These are phyloP conservation scores for Beta macrorhiza DNA, from an alignment of 179 eudicot genomes.

Conservation along the genomic window DNA sequence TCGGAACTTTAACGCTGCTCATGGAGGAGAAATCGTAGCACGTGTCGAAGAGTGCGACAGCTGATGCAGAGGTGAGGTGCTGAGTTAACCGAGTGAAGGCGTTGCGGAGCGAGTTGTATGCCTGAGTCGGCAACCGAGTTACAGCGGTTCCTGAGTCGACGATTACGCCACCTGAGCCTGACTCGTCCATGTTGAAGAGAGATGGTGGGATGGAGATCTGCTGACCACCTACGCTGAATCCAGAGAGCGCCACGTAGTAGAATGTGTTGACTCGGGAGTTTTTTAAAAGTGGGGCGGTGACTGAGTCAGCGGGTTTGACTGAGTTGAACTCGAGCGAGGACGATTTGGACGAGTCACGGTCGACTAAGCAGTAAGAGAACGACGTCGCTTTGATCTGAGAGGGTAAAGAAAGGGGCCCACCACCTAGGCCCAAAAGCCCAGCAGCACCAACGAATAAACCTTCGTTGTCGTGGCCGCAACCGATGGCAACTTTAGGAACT, in stretches of 20 bases:
- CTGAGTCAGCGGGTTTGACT: conserved; percentile 31
- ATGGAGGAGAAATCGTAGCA: conserved; percentile 75
- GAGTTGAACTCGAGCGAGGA: conserved; percentile 63
- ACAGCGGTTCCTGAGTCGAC: conserved; percentile 89
- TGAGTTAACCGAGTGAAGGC: conserved; percentile 51
- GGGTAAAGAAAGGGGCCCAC: conserved; percentile 59
- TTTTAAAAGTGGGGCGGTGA: conserved; percentile 51
- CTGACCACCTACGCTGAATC: conserved; percentile 67
- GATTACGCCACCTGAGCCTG: conserved; percentile 77
- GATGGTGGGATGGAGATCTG: conserved; percentile 40
- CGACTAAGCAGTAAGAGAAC: conserved; percentile 71
- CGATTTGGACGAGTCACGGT: conserved; percentile 52
- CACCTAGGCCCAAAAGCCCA: conserved; percentile 67
- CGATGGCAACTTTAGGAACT: conserved; percentile 57
- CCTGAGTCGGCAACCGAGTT: conserved; percentile 63
- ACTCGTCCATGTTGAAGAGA: conserved; percentile 43
- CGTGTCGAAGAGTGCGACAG: conserved; percentile 78
- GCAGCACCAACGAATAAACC: conserved; percentile 75
- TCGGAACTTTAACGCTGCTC: conserved; percentile 77
- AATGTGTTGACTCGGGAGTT: conserved; percentile 66
- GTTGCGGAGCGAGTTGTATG: conserved; percentile 65
- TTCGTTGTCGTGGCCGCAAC: conserved; percentile 88
- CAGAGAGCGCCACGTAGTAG: conserved; percentile 62
- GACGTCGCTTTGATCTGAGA: conserved; percentile 50
- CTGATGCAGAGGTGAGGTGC: conserved; percentile 38